Conservation (phyloP, 177 flowering plant genomes). For the Vitis hybrid region DNA sequence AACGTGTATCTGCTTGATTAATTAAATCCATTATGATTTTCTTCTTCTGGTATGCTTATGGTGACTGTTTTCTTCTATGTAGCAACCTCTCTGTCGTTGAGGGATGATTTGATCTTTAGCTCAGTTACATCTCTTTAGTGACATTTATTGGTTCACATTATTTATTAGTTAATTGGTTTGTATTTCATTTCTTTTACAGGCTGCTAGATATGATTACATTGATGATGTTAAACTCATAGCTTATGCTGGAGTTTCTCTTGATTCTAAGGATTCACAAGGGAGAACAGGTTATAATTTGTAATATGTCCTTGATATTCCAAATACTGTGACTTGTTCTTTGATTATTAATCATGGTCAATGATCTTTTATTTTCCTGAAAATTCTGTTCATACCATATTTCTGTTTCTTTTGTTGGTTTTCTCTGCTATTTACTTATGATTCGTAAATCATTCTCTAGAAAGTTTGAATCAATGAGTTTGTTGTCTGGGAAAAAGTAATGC, state of each 20-base stretch:
- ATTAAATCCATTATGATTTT: too few species aligned
- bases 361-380: too few species aligned
- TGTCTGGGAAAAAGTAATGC: not conserved
- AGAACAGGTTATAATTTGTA: slow-evolving; percentile 57
- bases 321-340: not conserved
- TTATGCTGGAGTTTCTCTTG: slow-evolving; percentile 63
- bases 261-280: slow-evolving; percentile 78
- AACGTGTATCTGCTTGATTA: too few species aligned
- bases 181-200: slow-evolving; percentile 40
- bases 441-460: not conserved
- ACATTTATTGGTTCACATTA: too few species aligned
- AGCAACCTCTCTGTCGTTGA: too few species aligned
- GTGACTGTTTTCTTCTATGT: too few species aligned
- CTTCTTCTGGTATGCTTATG: too few species aligned
- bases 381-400: not conserved
- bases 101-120: too few species aligned
- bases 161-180: too few species aligned
- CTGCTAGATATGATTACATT: slow-evolving; percentile 87
- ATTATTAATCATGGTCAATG: too few species aligned
- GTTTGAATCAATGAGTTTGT: not conserved
- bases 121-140: too few species aligned
- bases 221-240: slow-evolving; percentile 67
- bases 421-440: not conserved
- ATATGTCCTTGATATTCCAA: not conserved
- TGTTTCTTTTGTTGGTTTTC: not conserved